Evolutionary conservation across 495 filamentous ascomycete species (phyloP).

Genomic region (Penicillium turbatum): DNA sequence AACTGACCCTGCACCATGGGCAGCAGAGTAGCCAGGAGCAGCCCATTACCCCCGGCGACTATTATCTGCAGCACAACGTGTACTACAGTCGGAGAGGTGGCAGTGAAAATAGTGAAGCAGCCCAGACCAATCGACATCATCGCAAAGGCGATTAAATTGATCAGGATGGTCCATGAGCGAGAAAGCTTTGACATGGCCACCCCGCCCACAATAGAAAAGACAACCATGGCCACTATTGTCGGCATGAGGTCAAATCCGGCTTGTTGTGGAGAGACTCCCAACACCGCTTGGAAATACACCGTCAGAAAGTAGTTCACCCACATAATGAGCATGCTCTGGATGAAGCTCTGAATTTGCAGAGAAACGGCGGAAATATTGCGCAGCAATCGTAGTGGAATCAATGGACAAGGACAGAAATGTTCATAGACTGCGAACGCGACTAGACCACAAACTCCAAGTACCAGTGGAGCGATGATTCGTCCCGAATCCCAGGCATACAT

Average conservation of each 20-base stretch:
- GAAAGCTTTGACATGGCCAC: not conserved
- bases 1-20: not conserved
- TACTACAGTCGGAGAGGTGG: not conserved
- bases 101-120: not conserved
- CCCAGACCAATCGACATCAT: not conserved
- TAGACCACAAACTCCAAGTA: not conserved
- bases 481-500: not conserved
- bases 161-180: not conserved
- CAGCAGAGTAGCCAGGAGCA: not conserved
- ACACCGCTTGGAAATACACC: conserved; percentile 46
- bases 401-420: not conserved
- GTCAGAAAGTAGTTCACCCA: conserved; percentile 46
- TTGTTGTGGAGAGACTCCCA: conserved; percentile 20
- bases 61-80: not conserved
- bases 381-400: not conserved
- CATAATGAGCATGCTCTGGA: conserved; percentile 18
- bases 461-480: not conserved
- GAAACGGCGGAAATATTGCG: not conserved
- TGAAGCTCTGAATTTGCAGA: not conserved
- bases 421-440: not conserved
- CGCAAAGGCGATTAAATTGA: not conserved
- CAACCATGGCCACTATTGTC: not conserved
- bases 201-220: not conserved
- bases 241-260: conserved; percentile 6
- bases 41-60: not conserved